Evolutionary conservation across 1,139 yeast species (phyloP), one percentile per base, ranked within the genome.

Genomic region (Hansenula lynferdii): DNA sequence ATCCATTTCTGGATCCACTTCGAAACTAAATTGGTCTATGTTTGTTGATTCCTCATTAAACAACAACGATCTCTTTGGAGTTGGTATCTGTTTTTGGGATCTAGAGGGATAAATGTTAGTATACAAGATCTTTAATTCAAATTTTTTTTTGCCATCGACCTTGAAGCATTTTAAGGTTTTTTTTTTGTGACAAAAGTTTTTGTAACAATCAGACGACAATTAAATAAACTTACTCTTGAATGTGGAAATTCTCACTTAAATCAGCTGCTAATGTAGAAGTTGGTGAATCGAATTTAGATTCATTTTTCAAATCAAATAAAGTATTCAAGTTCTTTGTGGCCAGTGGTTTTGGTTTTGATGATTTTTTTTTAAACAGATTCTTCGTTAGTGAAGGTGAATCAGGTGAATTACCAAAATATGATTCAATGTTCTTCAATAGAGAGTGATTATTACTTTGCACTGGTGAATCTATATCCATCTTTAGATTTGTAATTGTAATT

Each of bases 231-330:
- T 45, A 53, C 56, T 50, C 38, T 51, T 45, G 62, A 39, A 69
- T 67, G 49, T 67, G 74, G 54, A 70, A 71, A 56, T 70, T 71
- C 46, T 66, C 65, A 17, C 69, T 58, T 42, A 71, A 57, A 44
- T 71, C 75, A 12, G 72, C 74, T 2, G 73, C 74, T 40, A 71
- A 53, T 0, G 68, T 60, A 12, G 70, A 56, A 1, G 73, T 59
- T 10, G 80, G 78, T 45, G 55, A 49, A 26, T 50, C 50, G 28
- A 36, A 47, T 23, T 38, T 37, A 3, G 46, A 23, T 28, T 61
- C 67, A 19, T 60, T 56, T 44, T 58, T 57, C 12, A 64, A 54
- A 39, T 66, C 58, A 31, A 57, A 37, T 1, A 68, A 61, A 8
- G 65, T 53, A 27, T 51, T 54, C 31, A 52, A 34, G 15, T 44